Percentiles rank a stretch among this genome's conserved stretches.
phyloP scores from a whole-genome alignment of 345 rosid genomes.

The Acer saccharum region DNA sequence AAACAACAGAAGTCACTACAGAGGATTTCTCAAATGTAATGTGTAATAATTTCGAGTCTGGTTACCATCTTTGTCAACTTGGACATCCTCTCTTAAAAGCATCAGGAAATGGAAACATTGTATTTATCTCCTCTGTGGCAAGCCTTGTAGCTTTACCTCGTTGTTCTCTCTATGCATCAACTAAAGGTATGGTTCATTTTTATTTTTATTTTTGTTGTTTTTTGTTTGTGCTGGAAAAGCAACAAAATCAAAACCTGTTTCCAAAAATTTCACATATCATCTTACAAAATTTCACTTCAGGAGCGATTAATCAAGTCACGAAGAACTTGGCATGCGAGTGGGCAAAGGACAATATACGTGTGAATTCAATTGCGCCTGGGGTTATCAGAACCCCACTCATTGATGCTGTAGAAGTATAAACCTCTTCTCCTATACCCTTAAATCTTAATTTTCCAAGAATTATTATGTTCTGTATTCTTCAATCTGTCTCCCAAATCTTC shows the following conservation, averaged over 20 bases:
- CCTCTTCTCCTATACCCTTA: too few species aligned
- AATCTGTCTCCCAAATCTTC: too few species aligned
- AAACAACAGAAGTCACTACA: slow-evolving; percentile 26
- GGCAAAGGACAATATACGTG: slow-evolving; percentile 47
- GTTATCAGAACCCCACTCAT: slow-evolving; percentile 30
- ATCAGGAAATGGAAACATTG: slow-evolving; percentile 45
- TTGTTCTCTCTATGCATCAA: slow-evolving; percentile 39
- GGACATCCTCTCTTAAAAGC: slow-evolving; percentile 47
- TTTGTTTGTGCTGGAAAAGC: slow-evolving; percentile 32
- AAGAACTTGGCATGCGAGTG: slow-evolving; percentile 53
- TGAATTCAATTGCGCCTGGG: slow-evolving; percentile 45
- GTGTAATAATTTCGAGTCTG: slow-evolving; percentile 50
- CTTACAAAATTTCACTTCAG: slow-evolving; percentile 13
- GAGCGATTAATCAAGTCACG: slow-evolving; percentile 46
- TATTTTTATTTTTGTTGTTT: slow-evolving; percentile 23
- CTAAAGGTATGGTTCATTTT: slow-evolving; percentile 48
- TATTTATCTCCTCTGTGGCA: slow-evolving; percentile 48
- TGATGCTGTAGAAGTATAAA: too few species aligned
- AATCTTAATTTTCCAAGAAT: too few species aligned
- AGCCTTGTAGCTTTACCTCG: slow-evolving; percentile 30
- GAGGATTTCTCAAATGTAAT: slow-evolving; percentile 36
- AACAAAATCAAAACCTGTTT: neutral
- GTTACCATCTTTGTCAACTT: slow-evolving; percentile 50
- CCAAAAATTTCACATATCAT: slow-evolving; percentile 28
- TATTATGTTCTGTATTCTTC: too few species aligned